A percentile compares a stretch with the other conserved stretches of the same genome.
phyloP scores from a whole-genome alignment of 768 basidiomycete species.

The Boletus vermiculosoides region DNA sequence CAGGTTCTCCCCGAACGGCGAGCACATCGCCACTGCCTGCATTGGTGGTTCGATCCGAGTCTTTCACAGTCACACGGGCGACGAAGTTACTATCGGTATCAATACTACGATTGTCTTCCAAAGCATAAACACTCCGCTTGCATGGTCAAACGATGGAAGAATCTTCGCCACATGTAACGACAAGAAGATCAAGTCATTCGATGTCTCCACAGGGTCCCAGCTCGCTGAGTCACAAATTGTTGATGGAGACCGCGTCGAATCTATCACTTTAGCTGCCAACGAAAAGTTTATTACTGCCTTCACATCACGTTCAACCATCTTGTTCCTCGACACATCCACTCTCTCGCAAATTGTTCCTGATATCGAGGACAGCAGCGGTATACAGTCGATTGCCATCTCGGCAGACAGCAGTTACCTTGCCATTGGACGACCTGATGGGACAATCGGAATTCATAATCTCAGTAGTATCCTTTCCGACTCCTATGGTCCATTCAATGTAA shows the following conservation, averaged over 20 bases:
- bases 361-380: fast-evolving
- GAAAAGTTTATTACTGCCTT: not conserved
- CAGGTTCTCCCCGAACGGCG: not conserved
- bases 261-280: not conserved
- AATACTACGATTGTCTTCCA: not conserved
- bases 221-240: not conserved
- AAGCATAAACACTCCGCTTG: not conserved
- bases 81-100: not conserved
- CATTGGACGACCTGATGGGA: not conserved
- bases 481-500: not conserved
- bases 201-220: not conserved
- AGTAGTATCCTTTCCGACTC: not conserved
- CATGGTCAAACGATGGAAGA: not conserved
- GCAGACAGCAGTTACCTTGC: not conserved
- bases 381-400: not conserved
- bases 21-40: not conserved
- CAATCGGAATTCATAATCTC: not conserved
- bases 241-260: not conserved
- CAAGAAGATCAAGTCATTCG: not conserved
- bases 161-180: too few species aligned
- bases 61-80: not conserved
- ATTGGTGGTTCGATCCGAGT: not conserved
- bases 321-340: not conserved
- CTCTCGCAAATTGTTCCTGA: not conserved
- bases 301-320: not conserved